A percentile compares a stretch with the other conserved stretches of the same genome.
Evolutionary conservation across 768 basidiomycete genomes (phyloP).

Genomic region (Xerocomellus amylosporus): DNA sequence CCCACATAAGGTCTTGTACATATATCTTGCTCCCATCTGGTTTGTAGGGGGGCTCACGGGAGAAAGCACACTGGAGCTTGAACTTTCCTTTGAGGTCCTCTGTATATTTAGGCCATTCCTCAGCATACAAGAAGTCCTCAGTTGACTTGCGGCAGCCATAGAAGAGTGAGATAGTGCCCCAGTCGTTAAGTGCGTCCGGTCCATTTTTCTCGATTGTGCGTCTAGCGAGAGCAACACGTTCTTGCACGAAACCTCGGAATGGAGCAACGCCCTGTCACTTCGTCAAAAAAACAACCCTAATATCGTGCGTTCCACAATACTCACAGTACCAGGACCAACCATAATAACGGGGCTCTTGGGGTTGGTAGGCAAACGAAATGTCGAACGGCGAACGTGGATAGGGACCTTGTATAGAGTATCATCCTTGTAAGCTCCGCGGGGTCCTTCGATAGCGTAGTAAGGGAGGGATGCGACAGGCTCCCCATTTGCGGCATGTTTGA

Average conservation of each 20-base stretch:
- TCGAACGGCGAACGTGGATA: slow-evolving; percentile 92
- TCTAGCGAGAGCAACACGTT: slow-evolving; percentile 93
- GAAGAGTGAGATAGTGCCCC: slow-evolving; percentile 93
- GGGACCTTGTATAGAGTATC: slow-evolving; percentile 79
- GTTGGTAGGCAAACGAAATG: slow-evolving; percentile 95
- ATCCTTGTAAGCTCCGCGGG: slow-evolving; percentile 77
- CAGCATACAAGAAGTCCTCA: slow-evolving; percentile 91
- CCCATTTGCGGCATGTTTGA: slow-evolving; percentile 70
- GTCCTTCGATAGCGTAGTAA: slow-evolving; percentile 84
- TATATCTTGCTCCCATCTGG: slow-evolving; percentile 95
- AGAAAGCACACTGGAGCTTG: slow-evolving; percentile 85
- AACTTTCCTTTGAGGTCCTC: slow-evolving; percentile 92
- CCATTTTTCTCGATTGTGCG: slow-evolving; percentile 96
- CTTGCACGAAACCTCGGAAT: slow-evolving; percentile 98
- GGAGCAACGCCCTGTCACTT: slow-evolving; percentile 87
- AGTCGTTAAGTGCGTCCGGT: slow-evolving; percentile 86
- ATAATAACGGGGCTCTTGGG: slow-evolving; percentile 99
- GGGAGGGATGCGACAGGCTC: slow-evolving; percentile 59
- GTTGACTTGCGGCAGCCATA: slow-evolving; percentile 90
- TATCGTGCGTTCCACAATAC: slow-evolving; percentile 29
- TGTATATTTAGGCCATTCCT: slow-evolving; percentile 90
- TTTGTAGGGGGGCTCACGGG: slow-evolving; percentile 81
- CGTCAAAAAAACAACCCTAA: slow-evolving; percentile 4
- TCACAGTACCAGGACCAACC: slow-evolving; percentile 97
- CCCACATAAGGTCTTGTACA: slow-evolving; percentile 96